A percentile compares a stretch with the other conserved stretches of the same genome.
Evolutionary conservation across 345 rosid genomes (phyloP).

Genomic region (Brassica carinata): DNA sequence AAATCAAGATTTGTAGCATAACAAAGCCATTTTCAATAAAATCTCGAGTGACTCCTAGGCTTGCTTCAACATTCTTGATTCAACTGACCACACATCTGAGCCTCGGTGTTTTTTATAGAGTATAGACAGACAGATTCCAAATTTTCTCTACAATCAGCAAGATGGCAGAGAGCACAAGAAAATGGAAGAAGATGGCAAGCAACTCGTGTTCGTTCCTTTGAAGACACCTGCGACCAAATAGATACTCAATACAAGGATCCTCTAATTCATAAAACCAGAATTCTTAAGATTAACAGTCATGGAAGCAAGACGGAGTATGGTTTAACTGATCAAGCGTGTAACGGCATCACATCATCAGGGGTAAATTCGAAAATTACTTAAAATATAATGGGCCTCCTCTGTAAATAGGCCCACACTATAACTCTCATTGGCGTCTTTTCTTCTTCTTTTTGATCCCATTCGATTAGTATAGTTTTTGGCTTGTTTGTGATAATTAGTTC

Average conservation of each 20-base stretch:
- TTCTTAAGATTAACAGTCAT: slow-evolving; percentile 9
- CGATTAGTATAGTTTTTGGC: background rate
- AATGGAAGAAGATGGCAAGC: slow-evolving; percentile 52
- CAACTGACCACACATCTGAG: slow-evolving; percentile 64
- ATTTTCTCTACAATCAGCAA: slow-evolving; percentile 41
- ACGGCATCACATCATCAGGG: background rate
- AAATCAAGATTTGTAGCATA: slow-evolving; percentile 41
- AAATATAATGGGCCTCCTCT: background rate
- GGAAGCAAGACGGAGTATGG: background rate
- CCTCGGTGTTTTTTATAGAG: slow-evolving; percentile 30
- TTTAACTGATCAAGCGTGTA: background rate
- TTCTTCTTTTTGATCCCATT: background rate
- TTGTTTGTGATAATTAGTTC: background rate
- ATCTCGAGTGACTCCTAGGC: slow-evolving; percentile 67
- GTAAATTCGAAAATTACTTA: background rate
- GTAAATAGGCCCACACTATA: background rate
- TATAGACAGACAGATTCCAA: slow-evolving; percentile 54
- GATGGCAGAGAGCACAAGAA: slow-evolving; percentile 38
- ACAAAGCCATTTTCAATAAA: slow-evolving; percentile 42
- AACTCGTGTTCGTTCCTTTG: slow-evolving; percentile 80
- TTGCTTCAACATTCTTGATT: slow-evolving; percentile 68
- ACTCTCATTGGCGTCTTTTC: background rate
- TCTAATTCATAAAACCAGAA: slow-evolving; percentile 17
- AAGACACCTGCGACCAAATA: slow-evolving; percentile 87
- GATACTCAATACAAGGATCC: slow-evolving; percentile 65